Evolutionary conservation across 2,329 filamentous ascomycete species (phyloP).

Genomic region (Dactylonectria estremocensis): DNA sequence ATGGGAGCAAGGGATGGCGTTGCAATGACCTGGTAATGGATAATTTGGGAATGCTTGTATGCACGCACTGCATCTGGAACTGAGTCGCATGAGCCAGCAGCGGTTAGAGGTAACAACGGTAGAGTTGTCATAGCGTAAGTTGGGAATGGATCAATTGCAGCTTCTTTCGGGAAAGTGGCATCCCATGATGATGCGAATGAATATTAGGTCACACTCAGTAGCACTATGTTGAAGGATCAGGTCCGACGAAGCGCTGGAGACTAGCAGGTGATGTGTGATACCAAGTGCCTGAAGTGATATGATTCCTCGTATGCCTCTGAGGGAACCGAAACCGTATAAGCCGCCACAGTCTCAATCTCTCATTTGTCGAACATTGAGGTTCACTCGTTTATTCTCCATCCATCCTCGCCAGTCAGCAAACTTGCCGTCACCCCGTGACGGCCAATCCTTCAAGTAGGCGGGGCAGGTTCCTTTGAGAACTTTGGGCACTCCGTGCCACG

Average conservation of each 20-base stretch:
- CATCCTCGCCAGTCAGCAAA: conserved; percentile 85
- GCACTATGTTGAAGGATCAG: too few relatives aligned
- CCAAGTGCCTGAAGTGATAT: not conserved
- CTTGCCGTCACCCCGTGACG: conserved; percentile 63
- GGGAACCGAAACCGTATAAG: not conserved
- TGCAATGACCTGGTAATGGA: conserved; percentile 4
- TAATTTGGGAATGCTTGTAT: not conserved
- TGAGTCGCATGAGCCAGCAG: conserved; percentile 2
- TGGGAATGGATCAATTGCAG: conserved; percentile 23
- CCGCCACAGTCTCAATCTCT: conserved; percentile 61
- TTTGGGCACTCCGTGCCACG: conserved; percentile 96
- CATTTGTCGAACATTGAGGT: conserved; percentile 95
- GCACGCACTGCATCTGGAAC: not conserved
- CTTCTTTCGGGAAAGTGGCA: conserved; percentile 5
- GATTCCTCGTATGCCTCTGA: not conserved
- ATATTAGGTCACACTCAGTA: not conserved
- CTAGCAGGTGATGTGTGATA: not conserved
- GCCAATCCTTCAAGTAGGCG: conserved; percentile 81
- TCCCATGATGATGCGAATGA: not conserved
- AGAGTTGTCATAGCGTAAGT: conserved; percentile 14
- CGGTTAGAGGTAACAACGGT: conserved; percentile 5
- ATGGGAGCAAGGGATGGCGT: not conserved
- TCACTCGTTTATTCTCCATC: conserved; percentile 91
- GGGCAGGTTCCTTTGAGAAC: conserved; percentile 87
- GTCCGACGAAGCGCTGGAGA: not conserved